Evolutionary conservation across 192 early-diverging fungal genomes (phyloP), one percentile per base, ranked within the genome.

Genomic region (Pilaira anomala): DNA sequence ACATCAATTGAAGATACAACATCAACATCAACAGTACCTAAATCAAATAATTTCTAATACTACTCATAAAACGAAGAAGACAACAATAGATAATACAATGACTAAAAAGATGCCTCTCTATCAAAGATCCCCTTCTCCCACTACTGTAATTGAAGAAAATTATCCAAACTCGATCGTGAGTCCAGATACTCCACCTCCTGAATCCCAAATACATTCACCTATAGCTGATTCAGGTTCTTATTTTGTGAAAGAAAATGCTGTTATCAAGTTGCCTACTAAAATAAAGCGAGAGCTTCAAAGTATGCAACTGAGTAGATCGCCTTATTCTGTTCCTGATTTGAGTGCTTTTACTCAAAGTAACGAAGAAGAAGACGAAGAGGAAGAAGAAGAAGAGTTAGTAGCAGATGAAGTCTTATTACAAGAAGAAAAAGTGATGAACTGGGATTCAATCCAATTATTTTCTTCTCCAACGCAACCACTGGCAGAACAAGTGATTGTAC

Each of bases 261-360:
- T 22, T 24, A 58, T 60, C 45, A 48, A 2, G 6, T 21, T 68
- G 1, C 66, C 57, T 16, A 46, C 11, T 24, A 59, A 40, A 29
- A 18, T 68, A 30, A 44, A 54, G 40, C 18, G 48, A 41, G 66
- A 68, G 21, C 36, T 68, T 29, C 14, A 36, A 41, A 12, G 44
- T 16, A 46, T 68, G 16, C 58, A 46, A 12, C 13, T 55, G 30
- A 28, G 50, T 3, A 25, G 24, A 62, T 14, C 66, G 29, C 24
- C 39, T 11, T 62, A 68, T 30, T 68, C 66, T 30, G 49, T 68
- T 7, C 66, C 66, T 25, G 48, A 63, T 41, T n/a, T 63, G 13
- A 25, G 49, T 41, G 2, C 14, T 40, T 52, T 51, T 42, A 25
- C 33, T 28, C 13, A 30, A 7, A 33, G 29, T 55, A 11, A 26